These are phyloP conservation scores for Huntiella savannae DNA, from an alignment of 2,329 filamentous ascomycete species.

Conservation along the genomic window DNA sequence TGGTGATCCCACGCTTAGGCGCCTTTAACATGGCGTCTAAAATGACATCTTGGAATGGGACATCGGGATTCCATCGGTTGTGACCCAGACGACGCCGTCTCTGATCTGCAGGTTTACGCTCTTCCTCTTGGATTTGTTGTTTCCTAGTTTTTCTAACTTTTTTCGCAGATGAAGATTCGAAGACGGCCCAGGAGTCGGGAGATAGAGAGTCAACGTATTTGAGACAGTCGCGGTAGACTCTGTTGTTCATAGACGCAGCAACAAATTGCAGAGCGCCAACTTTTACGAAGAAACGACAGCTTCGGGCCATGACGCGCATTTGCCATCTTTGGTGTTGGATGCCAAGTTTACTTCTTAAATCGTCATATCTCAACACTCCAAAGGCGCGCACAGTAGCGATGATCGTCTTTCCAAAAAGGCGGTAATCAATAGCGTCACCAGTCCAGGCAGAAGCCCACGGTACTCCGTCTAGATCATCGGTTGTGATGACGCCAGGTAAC, in stretches of 20 bases:
- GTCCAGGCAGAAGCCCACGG: conserved; percentile 38
- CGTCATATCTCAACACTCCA: conserved; percentile 36
- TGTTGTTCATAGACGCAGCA: conserved; percentile 32
- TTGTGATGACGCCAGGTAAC: conserved; percentile 13
- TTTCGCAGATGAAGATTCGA: conserved; percentile 18
- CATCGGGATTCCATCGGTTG: conserved; percentile 8
- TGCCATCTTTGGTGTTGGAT: conserved; percentile 35
- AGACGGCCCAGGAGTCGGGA: conserved; percentile 35
- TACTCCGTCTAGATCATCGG: conserved; percentile 32
- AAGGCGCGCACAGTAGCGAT: conserved; percentile 38
- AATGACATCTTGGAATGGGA: conserved; percentile 14
- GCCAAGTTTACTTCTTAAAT: conserved; percentile 38
- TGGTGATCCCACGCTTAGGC: conserved; percentile 18
- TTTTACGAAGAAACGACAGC: conserved; percentile 36
- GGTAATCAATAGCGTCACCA: conserved; percentile 37
- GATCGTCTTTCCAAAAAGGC: conserved; percentile 36
- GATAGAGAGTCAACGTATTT: conserved; percentile 38
- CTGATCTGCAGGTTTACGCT: neutral
- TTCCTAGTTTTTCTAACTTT: conserved; percentile 10
- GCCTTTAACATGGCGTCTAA: conserved; percentile 19
- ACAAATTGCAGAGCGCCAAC: conserved; percentile 37
- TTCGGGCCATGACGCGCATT: conserved; percentile 40
- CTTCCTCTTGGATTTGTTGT: conserved; percentile 10
- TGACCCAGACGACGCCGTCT: neutral
- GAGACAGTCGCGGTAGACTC: conserved; percentile 42